Evolutionary conservation across 139 green algal genomes (phyloP), one percentile per base, ranked within the genome.

Genomic region (Asterochloris sp.): DNA sequence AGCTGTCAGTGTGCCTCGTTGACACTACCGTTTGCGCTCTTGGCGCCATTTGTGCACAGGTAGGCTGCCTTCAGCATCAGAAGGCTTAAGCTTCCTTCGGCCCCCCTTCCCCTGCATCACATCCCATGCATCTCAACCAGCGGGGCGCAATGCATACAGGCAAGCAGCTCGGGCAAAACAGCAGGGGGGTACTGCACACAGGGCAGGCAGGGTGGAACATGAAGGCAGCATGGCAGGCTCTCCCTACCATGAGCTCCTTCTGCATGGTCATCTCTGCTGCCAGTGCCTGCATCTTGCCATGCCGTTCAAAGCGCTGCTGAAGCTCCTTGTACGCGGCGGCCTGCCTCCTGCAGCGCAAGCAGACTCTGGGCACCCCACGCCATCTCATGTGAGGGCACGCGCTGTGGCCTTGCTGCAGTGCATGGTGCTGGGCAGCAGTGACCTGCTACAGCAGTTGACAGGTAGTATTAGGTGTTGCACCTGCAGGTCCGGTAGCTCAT

Each of bases 301-400:
- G 83, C 73, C 94, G 85, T 84, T 94, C 83, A 76, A 89, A 38
- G 12, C 94, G 87, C 86, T 97, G 86, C 67, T 87, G 69, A 38
- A 98, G 91, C 90, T 98, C 92, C 73, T 87, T 87, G 73, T 99
- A 99, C 1, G 93, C 82, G 0, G 84, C 84, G 10, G 83, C 76
- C 80, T 91, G 91, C 71, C 83, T 89, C 88, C 90, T 96, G 89
- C 76, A 75, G n/a, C 63, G 29, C 38, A 54, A 54, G 38, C 38
- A 54, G 4, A 10, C 38, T 54, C 38, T 54, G 38, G 38, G 38
- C 38, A 54, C 38, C 38, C 38, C 38, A 54, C 38, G 38, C 38
- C 38, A 54, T 54, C 38, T 54, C 38, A 54, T 54, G 38, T 14
- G 66, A 23, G 8, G 66, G 66, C 19, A 23, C 1, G 66, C 19